A percentile compares a stretch with the other conserved stretches of the same genome.
Evolutionary conservation across 305 asterid species (phyloP).

Genomic region (Salvia sclarea): DNA sequence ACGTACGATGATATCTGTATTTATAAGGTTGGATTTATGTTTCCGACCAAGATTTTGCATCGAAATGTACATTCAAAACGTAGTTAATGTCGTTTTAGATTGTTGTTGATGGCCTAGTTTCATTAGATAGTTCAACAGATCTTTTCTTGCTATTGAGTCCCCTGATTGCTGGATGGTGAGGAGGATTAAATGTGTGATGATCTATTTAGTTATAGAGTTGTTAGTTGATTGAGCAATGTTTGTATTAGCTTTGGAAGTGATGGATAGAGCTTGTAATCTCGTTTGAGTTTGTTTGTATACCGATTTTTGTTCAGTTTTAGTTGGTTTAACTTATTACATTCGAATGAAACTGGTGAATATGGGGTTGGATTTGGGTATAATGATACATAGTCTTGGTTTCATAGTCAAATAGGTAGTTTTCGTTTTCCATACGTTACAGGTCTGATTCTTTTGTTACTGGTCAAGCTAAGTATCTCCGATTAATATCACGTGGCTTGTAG

Average conservation of each 20-base stretch:
- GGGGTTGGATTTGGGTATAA: conserved; percentile 1
- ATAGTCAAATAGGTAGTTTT: neutral
- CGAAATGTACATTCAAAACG: no score
- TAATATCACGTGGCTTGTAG: neutral
- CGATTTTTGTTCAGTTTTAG: neutral
- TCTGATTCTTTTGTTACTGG: neutral
- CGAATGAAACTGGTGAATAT: neutral
- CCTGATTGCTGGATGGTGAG: neutral
- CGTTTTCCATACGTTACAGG: neutral
- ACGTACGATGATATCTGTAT: no score
- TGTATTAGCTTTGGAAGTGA: neutral
- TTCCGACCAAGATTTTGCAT: no score
- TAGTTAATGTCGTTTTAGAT: neutral
- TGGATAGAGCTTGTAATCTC: neutral
- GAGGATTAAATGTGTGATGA: neutral
- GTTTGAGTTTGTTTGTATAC: conserved; percentile 1
- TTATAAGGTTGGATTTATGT: no score
- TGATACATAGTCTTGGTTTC: neutral
- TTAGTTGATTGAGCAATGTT: neutral
- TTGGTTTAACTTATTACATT: neutral
- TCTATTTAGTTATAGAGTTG: conserved; percentile 7
- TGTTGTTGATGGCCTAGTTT: neutral
- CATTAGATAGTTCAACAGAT: neutral
- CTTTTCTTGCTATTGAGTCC: neutral
- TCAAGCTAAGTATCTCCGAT: neutral